Base-by-base conservation (phyloP, 116 monocot genomes). In the Papilionanthe hybrid region DNA sequence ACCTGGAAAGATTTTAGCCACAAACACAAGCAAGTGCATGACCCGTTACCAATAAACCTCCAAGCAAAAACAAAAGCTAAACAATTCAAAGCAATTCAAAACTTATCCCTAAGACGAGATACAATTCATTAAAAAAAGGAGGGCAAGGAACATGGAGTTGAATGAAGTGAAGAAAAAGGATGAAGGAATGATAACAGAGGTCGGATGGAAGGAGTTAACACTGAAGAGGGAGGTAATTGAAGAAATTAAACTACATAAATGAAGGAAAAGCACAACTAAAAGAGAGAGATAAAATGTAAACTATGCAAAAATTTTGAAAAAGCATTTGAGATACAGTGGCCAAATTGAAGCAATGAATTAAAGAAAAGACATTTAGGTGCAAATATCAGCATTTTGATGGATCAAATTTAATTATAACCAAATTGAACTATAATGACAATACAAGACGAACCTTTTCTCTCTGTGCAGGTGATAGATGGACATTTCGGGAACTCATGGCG, bases 401-500 rank as follows among this genome's bases (percentile, higher is more conserved):
- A 44, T 44, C 44, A 73, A 73, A 73, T 7, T 19, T 44, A 42
- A 73, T 20, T 4, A 73, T 44, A 44, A 44, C 3, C 28, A 75
- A 73, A 44, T 48, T 48, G 75, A 77, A 65, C 9, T 5, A 63
- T 13, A 67, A 20, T n/a, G 27, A 20, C 5, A 67, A n/a, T 55
- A 71, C 41, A 37, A 77, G 41, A 79, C 78, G 67, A 67, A 99
- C 94, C 98, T 94, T 88, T 79, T 93, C 82, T 22, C 93, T 83
- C 30, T 93, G 86, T 86, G 78, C 81, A 29, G 81, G 78, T 79
- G 90, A 91, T n/a, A 99, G 90, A 47, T 47, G 88, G 69, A 94
- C 93, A 89, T 99, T 99, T 25, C 98, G 88, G 37, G 98, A 99
- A 85, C 98, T 99, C 93, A 94, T 91, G 41, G 98, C 98, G 72